A percentile compares a stretch with the other conserved stretches of the same genome.
phyloP scores from a whole-genome alignment of 441 rosid genomes.

The Erodium texanum region DNA sequence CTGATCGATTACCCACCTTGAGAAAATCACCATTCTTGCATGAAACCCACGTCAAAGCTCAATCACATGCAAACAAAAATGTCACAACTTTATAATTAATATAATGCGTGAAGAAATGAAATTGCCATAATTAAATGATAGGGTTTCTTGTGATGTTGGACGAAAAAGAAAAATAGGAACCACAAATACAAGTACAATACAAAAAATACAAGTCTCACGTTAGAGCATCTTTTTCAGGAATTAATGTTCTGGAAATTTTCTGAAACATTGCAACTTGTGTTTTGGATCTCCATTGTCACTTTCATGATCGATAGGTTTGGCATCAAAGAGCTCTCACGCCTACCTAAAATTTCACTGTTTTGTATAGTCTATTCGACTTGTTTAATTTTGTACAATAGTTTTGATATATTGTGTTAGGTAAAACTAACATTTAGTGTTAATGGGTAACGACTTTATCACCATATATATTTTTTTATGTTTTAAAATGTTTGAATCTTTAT shows the following conservation, averaged over 20 bases:
- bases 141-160: not conserved
- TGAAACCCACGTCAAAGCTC: not conserved
- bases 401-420: not conserved
- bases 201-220: not conserved
- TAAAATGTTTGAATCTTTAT: too few relatives aligned
- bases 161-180: not conserved
- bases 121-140: not conserved
- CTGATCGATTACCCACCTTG: not conserved
- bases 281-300: not conserved
- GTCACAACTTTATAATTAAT: not conserved
- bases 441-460: too few relatives aligned
- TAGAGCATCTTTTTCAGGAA: not conserved
- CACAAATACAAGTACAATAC: too few relatives aligned
- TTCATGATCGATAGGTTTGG: not conserved
- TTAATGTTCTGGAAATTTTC: not conserved
- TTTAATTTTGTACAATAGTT: too few relatives aligned
- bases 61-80: not conserved
- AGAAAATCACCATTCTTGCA: not conserved
- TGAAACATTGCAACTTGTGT: not conserved
- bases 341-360: too few relatives aligned
- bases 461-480: too few relatives aligned
- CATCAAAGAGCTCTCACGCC: not conserved
- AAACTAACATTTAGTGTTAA: not conserved
- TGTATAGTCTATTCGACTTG: not conserved
- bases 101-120: not conserved